Percentiles rank a stretch among this genome's conserved stretches.
Conservation (phyloP, 768 basidiomycete genomes). For the Boletus patriciae region DNA sequence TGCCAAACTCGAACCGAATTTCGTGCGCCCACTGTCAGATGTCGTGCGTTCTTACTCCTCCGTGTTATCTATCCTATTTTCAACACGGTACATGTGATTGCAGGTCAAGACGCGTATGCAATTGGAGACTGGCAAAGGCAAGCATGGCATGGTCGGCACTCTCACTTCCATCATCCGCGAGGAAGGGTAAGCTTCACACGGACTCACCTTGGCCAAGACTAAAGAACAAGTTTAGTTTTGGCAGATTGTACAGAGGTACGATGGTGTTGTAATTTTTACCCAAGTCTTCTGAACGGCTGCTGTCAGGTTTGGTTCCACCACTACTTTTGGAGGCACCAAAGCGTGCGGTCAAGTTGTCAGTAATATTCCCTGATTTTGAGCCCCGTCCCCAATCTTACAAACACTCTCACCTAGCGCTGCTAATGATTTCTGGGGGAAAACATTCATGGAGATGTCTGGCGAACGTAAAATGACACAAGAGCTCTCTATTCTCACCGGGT, state of each 20-base stretch:
- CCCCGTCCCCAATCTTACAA: not conserved
- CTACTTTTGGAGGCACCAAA: conserved; percentile 96
- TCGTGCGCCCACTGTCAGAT: conserved; percentile 49
- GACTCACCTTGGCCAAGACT: not conserved
- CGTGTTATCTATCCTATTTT: not conserved
- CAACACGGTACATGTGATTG: conserved; percentile 7
- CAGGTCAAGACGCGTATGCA: conserved; percentile 99
- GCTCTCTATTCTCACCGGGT: conserved; percentile 88
- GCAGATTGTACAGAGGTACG: conserved; percentile 85
- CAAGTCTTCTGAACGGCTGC: not conserved
- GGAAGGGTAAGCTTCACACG: conserved; percentile 70
- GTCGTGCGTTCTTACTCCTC: conserved; percentile 58
- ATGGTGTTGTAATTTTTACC: not conserved
- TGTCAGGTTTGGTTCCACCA: conserved; percentile 85
- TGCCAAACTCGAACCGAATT: not conserved
- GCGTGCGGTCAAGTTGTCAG: conserved; percentile 93
- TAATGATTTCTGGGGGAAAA: conserved; percentile 97
- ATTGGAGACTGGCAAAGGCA: conserved; percentile 79
- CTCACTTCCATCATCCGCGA: conserved; percentile 80
- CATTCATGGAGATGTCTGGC: conserved; percentile 59
- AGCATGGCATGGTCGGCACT: conserved; percentile 77
- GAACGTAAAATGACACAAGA: conserved; percentile 84
- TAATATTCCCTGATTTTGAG: conserved; percentile 3
- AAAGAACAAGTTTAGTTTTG: conserved; percentile 45
- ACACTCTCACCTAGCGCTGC: conserved; percentile 52